phyloP scores from a whole-genome alignment of 768 basidiomycete species.

The Kwoniella dendrophila region DNA sequence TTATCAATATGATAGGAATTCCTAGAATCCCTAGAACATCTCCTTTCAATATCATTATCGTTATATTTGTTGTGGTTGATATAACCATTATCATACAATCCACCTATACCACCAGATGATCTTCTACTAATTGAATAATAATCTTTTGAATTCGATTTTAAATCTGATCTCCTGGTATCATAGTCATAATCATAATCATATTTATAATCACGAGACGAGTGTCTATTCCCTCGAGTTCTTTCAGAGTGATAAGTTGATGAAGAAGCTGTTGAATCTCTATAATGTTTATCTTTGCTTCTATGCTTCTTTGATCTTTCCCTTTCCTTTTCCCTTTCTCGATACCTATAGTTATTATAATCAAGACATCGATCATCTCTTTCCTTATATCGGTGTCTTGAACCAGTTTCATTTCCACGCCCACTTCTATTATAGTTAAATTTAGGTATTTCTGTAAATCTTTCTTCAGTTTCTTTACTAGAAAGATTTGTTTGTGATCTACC shows the following conservation, averaged over 20 bases:
- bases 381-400: too few species aligned
- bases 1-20: too few species aligned
- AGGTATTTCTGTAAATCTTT: conserved; percentile 16
- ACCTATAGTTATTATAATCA: not conserved
- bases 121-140: conserved; percentile 13
- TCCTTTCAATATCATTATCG: not conserved
- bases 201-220: not conserved
- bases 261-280: conserved; percentile 7
- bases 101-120: conserved; percentile 19
- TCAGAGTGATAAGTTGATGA: not conserved
- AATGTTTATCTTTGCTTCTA: not conserved
- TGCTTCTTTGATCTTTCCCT: not conserved
- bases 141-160: not conserved
- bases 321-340: not conserved
- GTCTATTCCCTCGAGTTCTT: not conserved
- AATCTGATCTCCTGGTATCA: not conserved
- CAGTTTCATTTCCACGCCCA: too few species aligned
- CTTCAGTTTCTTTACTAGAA: not conserved
- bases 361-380: too few species aligned
- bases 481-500: not conserved
- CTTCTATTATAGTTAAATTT: too few species aligned
- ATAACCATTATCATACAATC: conserved; percentile 7
- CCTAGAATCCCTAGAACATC: too few species aligned
- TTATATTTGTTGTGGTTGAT: not conserved
- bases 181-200: not conserved